These are phyloP conservation scores for Bipolaris sorokiniana DNA, from an alignment of 2,329 filamentous ascomycete species.

Conservation along the genomic window DNA sequence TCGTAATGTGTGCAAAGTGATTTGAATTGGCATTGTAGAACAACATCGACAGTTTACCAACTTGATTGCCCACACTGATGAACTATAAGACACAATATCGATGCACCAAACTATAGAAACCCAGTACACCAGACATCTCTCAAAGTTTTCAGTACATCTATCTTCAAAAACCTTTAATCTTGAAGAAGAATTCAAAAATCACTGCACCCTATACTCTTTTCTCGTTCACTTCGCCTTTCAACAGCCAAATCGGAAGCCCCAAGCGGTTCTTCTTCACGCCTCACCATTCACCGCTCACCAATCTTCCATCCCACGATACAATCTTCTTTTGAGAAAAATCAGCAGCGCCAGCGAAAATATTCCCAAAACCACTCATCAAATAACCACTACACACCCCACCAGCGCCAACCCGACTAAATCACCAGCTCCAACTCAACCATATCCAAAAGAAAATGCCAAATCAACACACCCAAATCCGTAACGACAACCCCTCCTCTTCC, in stretches of 20 bases:
- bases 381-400: too few species aligned
- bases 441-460: too few species aligned
- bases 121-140: neutral
- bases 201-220: neutral
- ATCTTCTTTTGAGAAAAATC: neutral
- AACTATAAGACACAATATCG: too few species aligned
- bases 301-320: neutral
- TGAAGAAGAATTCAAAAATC: neutral
- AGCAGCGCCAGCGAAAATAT: neutral
- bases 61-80: neutral
- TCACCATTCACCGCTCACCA: neutral
- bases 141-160: too few species aligned
- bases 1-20: neutral
- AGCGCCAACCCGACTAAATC: too few species aligned
- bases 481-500: neutral
- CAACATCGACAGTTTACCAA: neutral
- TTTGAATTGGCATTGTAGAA: neutral
- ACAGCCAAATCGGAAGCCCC: neutral
- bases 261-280: neutral
- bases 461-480: too few species aligned
- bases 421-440: too few species aligned
- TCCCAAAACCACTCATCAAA: too few species aligned
- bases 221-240: neutral
- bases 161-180: too few species aligned
- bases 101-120: neutral